Base-by-base conservation (phyloP, 768 basidiomycete genomes). In the Termitomyces sp. region DNA sequence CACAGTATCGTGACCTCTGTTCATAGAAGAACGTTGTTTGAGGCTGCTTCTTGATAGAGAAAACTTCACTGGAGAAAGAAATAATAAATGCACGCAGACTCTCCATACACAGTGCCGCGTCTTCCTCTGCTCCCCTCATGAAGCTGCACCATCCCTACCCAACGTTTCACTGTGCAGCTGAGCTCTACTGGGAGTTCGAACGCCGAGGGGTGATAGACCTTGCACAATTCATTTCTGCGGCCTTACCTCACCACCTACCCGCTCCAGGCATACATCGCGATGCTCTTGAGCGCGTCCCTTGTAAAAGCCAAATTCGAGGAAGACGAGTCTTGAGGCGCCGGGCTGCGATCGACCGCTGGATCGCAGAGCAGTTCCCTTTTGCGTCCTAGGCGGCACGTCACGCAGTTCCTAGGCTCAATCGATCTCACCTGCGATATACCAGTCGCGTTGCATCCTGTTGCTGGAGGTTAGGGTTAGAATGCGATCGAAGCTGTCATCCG, bases 21-120 rank as follows among this genome's bases (percentile, higher is more conserved):
- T 92, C 63, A 82, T 91, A 43, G 90, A 92, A 64, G 90, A 92
- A 66, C 84, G 88, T 63, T 90, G 90, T 3, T 74, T 92, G 32
- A 81, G 83, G 5, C 73, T 85, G 16, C 73, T 88, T 32, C 81
- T 92, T 39, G 74, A 81, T 39, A 72, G 71, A 24, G 81, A 29
- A 9, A 26, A 16, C 8, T 34, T 22, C 9, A 48, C 46, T 22
- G 5, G 29, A 26, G 36, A 14, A 36, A n/a, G n/a, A 39, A 27
- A 29, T 24, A 44, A 29, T 18, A 34, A 10, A 57, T 60, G 53
- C 36, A 31, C 37, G 13, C n/a, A 13, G 24, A 31, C 29, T 5
- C 32, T 4, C 7, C 27, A 5, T 47, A 37, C 12, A n/a, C 31
- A 14, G 4, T 7, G 24, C 46, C 2, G 7, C 18, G 13, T 43